Conservation (phyloP, 2,329 filamentous ascomycete genomes). For the Hypoxylon sp. region DNA sequence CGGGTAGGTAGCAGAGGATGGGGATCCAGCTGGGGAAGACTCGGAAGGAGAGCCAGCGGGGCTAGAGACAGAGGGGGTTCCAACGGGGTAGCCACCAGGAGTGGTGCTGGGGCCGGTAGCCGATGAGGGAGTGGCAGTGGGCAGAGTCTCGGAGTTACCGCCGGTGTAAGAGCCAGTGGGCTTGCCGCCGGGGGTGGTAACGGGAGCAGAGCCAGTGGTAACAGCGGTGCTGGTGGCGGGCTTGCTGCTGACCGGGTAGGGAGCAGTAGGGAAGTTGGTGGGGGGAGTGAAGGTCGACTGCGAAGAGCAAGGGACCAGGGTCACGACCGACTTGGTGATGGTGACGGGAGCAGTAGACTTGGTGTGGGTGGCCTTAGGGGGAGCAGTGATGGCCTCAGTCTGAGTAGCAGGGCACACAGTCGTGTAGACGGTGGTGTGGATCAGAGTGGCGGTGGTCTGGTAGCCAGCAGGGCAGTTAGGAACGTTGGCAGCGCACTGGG, state of each 20-base stretch:
- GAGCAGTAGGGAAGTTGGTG: conserved; percentile 32
- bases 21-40: conserved; percentile 5
- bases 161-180: conserved; percentile 1
- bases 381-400: conserved; percentile 37
- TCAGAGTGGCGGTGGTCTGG: conserved; percentile 47
- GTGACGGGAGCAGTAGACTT: conserved; percentile 31
- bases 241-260: conserved; percentile 23
- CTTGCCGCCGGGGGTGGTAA: conserved; percentile 12
- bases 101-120: conserved; percentile 26
- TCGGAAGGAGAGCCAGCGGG: conserved; percentile 12
- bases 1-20: conserved; percentile 9
- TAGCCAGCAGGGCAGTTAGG: conserved; percentile 52
- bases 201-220: conserved; percentile 2
- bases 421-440: conserved; percentile 46
- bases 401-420: conserved; percentile 44
- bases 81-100: conserved; percentile 22
- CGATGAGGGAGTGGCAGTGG: too few species aligned
- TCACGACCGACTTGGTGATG: conserved; percentile 32
- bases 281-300: conserved; percentile 43
- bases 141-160: conserved; percentile 1
- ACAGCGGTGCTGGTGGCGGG: conserved; percentile 20
- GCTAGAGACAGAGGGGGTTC: conserved; percentile 13
- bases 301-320: conserved; percentile 41
- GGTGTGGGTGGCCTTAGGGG: conserved; percentile 38
- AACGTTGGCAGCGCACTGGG: conserved; percentile 49